A percentile compares a stretch with the other conserved stretches of the same genome.
Conservation (phyloP, 805 yeast species). For the Yamadazyma takamatsuzukensis region DNA sequence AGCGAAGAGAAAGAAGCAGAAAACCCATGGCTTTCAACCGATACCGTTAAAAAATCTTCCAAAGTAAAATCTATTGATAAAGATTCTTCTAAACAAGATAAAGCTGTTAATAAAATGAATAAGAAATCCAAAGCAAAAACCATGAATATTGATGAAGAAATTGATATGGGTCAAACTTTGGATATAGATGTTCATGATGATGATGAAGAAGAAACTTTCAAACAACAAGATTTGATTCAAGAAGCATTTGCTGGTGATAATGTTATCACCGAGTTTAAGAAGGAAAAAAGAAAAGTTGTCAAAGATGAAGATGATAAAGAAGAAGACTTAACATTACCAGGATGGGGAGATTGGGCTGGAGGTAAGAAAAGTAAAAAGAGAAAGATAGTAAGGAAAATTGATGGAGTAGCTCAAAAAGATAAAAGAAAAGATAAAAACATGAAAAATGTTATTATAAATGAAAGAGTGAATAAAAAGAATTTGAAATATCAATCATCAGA, state of each 20-base stretch:
- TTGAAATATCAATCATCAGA: slow-evolving; percentile 79
- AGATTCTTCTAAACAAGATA: slow-evolving; percentile 33
- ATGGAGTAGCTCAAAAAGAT: slow-evolving; percentile 70
- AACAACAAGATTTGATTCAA: slow-evolving; percentile 75
- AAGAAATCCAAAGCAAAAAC: slow-evolving; percentile 24
- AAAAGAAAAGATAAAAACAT: slow-evolving; percentile 75
- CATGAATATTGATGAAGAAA: slow-evolving; percentile 30
- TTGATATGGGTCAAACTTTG: slow-evolving; percentile 54
- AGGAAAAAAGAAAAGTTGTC: slow-evolving; percentile 64
- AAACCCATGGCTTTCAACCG: slow-evolving; percentile 37
- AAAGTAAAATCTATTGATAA: slow-evolving; percentile 31
- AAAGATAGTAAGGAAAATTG: slow-evolving; percentile 64
- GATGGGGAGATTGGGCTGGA: slow-evolving; percentile 99
- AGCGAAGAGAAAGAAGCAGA: slow-evolving; percentile 4
- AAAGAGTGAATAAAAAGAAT: slow-evolving; percentile 77
- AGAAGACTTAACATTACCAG: slow-evolving; percentile 83
- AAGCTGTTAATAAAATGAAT: slow-evolving; percentile 39
- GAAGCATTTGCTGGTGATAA: slow-evolving; percentile 98
- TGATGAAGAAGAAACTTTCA: slow-evolving; percentile 45
- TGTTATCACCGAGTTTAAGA: slow-evolving; percentile 75
- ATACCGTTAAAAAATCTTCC: slow-evolving; percentile 24
- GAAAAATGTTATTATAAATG: slow-evolving; percentile 85
- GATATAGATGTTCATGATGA: slow-evolving; percentile 16
- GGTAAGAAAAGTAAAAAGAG: slow-evolving; percentile 44
- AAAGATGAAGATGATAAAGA: slow-evolving; percentile 84